Conservation (phyloP, 2,329 filamentous ascomycete genomes). For the Dothideomycetes sp. region DNA sequence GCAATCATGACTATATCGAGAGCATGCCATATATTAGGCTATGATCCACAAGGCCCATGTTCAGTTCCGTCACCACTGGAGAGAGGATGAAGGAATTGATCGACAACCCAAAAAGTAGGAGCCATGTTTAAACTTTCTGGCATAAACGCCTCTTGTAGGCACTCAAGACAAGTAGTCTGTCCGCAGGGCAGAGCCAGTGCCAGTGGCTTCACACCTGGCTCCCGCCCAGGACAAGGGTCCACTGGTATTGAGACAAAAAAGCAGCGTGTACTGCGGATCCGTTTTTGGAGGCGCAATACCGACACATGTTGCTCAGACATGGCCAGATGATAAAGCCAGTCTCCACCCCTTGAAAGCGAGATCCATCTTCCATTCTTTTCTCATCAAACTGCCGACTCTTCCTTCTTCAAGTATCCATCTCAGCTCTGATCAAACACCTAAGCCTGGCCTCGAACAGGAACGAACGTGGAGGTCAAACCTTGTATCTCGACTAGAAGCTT, state of each 20-base stretch:
- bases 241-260: slow-evolving; percentile 10
- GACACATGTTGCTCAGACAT: slow-evolving; percentile 1
- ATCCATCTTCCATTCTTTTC: slow-evolving; percentile 3
- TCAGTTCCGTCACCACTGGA: too few species aligned
- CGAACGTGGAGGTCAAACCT: slow-evolving; percentile 7
- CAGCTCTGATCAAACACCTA: slow-evolving; percentile 6
- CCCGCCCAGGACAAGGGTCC: slow-evolving; percentile 9
- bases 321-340: slow-evolving; percentile 4
- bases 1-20: too few species aligned
- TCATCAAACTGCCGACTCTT: not conserved
- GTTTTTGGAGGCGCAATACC: slow-evolving; percentile 10
- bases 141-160: too few species aligned
- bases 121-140: slow-evolving; percentile 7
- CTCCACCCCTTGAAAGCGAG: slow-evolving; percentile 4
- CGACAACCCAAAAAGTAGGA: too few species aligned
- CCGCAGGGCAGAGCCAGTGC: slow-evolving; percentile 7
- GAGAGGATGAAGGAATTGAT: too few species aligned
- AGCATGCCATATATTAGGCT: too few species aligned
- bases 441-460: slow-evolving; percentile 11
- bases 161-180: too few species aligned
- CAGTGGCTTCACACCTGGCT: not conserved
- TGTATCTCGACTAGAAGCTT: slow-evolving; percentile 2
- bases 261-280: slow-evolving; percentile 10
- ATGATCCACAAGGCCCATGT: too few species aligned
- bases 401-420: not conserved